Evolutionary conservation across 73 alveolate species (phyloP), one percentile per base, ranked within the genome.

Genomic region (Symbiodinium pilosum): DNA sequence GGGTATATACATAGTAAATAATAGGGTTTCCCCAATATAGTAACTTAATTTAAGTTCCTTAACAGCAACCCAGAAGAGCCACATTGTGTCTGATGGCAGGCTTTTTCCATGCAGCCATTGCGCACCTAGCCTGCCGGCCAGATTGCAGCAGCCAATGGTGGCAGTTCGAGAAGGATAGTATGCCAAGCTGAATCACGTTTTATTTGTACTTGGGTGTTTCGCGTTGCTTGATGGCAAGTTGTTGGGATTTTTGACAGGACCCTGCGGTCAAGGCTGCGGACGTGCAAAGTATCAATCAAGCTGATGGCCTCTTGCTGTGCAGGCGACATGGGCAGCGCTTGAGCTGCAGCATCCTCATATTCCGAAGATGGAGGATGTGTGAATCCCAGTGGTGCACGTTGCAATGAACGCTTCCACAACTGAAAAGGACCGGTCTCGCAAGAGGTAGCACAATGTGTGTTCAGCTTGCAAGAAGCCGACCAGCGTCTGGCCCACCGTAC

Each of bases 281-380:
- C n/a, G n/a, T n/a, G 1, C 34, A 30, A 26, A 54, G 73, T n/a
- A 54, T 26, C 26, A 24, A 5, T 54, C 73, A 54, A 54, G 32
- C 26, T 54, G 73, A 24, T 54, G 30, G 32, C 73, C 26, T 26
- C 8, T 24, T 16, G 26, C 73, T 54, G 86, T 64, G 52, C 95
- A 89, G 73, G 95, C 95, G 8, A 89, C 95, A 43, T 89, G 95
- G 95, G 95, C 95, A n/a, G 95, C 73, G 51, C 95, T 89, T 20
- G 42, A 42, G 95, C 95, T 89, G n/a, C 95, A 84, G 43, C 73
- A 54, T 26, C 73, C 34, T n/a, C n/a, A n/a, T n/a, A 89, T 28
- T 44, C 71, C 95, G 2, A 89, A 30, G 87, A 89, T 89, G 95
- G 95, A 89, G 14, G 95, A 89, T 84, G 95, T 44, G n/a, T 41